These are phyloP conservation scores for Volvox carteri DNA, from an alignment of 163 green algal genomes.

Conservation along the genomic window DNA sequence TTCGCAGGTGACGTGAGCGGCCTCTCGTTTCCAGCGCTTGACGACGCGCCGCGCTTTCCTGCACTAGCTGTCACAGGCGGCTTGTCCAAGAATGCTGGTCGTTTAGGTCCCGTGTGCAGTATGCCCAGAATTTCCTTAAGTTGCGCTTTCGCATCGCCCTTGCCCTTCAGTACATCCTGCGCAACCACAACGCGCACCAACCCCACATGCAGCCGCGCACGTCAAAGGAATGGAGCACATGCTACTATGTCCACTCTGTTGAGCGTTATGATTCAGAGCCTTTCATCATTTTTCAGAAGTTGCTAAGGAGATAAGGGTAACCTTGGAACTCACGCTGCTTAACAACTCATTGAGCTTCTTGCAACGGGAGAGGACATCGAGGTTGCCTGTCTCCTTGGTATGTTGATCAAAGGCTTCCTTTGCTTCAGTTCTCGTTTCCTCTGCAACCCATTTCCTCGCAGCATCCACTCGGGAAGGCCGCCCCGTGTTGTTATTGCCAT, in stretches of 20 bases:
- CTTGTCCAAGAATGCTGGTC: constrained; percentile 53
- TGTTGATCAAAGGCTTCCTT: constrained; percentile 27
- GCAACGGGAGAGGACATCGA: constrained; percentile 38
- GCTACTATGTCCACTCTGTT: neutral
- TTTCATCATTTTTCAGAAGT: neutral
- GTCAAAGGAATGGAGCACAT: neutral
- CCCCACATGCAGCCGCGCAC: neutral
- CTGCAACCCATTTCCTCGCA: constrained; percentile 41
- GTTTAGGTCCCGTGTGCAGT: constrained; percentile 46
- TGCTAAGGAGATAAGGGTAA: neutral
- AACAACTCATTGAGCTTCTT: constrained; percentile 54
- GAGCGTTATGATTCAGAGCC: neutral
- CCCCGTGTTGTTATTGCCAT: neutral
- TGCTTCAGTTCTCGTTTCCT: constrained; percentile 36
- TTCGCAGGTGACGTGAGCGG: neutral
- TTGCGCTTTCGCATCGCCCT: constrained; percentile 49
- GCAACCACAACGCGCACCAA: neutral
- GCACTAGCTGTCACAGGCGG: constrained; percentile 32
- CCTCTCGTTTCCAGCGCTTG: neutral
- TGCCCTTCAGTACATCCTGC: constrained; percentile 54
- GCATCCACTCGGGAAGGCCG: neutral
- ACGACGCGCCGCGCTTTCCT: neutral
- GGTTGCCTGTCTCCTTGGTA: constrained; percentile 43
- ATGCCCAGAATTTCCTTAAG: constrained; percentile 59
- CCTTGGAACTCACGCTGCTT: constrained; percentile 29